Evolutionary conservation across 805 yeast genomes (phyloP).

Genomic region (Blastobotrys muscicola): DNA sequence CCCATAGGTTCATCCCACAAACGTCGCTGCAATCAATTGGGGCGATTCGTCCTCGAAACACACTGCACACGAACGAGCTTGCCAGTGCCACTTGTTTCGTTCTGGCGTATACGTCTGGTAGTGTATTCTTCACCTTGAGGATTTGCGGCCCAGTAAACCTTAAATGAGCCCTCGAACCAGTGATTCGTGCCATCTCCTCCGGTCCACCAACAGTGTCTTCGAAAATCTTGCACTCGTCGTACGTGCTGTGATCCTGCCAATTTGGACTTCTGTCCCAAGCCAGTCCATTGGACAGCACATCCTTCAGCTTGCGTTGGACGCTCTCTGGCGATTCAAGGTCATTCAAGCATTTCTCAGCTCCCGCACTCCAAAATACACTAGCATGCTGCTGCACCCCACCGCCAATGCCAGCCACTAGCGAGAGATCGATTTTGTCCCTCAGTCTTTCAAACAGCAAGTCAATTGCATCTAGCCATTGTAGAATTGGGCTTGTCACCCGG

Average conservation of each 20-base stretch:
- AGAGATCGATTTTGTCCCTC: constrained; percentile 46
- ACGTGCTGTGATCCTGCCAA: constrained; percentile 93
- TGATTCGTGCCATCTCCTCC: constrained; percentile 46
- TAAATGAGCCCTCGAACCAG: constrained; percentile 85
- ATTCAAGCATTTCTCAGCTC: constrained; percentile 35
- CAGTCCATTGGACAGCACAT: constrained; percentile 26
- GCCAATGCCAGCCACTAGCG: constrained; percentile 51
- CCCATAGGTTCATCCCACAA: constrained; percentile 88
- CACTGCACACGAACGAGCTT: constrained; percentile 66
- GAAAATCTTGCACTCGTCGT: constrained; percentile 50
- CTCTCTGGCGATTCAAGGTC: constrained; percentile 26
- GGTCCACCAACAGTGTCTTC: constrained; percentile 57
- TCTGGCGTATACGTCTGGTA: constrained; percentile 42
- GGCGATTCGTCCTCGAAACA: constrained; percentile 55
- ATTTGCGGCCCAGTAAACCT: constrained; percentile 92
- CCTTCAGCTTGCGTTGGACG: constrained; percentile 29
- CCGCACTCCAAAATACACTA: constrained; percentile 65
- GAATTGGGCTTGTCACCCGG: constrained; percentile 68
- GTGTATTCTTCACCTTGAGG: constrained; percentile 49
- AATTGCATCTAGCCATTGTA: constrained; percentile 83
- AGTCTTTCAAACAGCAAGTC: constrained; percentile 50
- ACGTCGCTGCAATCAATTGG: constrained; percentile 77
- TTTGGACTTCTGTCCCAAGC: constrained; percentile 66
- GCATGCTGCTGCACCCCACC: constrained; percentile 95
- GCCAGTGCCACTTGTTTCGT: constrained; percentile 64